phyloP scores from a whole-genome alignment of 2,329 filamentous ascomycete species.

The Aspergillus ochraceoroseus region DNA sequence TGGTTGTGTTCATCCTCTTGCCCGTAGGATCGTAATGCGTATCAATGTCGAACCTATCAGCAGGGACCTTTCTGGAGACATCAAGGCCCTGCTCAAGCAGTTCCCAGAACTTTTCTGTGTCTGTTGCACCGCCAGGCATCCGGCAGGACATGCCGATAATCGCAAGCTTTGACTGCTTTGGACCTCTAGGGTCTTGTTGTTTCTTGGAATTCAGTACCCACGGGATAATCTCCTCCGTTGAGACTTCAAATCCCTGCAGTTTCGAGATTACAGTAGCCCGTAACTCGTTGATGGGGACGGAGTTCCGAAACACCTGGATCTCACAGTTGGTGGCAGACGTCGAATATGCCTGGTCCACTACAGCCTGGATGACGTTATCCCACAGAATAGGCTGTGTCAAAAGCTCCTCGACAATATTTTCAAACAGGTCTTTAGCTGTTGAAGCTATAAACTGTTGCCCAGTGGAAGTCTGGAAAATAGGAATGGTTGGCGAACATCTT shows the following conservation, averaged over 20 bases:
- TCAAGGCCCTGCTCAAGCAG: constrained; percentile 64
- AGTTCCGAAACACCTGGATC: constrained; percentile 6
- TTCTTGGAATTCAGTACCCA: constrained; percentile 1
- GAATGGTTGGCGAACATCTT: background rate
- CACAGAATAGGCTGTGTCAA: constrained; percentile 9
- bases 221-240: constrained; percentile 7
- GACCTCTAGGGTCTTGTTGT: background rate
- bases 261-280: constrained; percentile 1
- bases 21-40: constrained; percentile 64
- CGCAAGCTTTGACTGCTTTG: constrained; percentile 41
- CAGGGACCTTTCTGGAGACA: constrained; percentile 60
- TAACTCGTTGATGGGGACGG: constrained; percentile 9
- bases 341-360: constrained; percentile 6
- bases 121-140: constrained; percentile 61
- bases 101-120: constrained; percentile 63
- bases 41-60: constrained; percentile 63
- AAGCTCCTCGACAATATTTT: constrained; percentile 5
- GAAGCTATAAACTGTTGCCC: constrained; percentile 1
- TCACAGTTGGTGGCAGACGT: constrained; percentile 6
- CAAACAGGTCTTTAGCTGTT: constrained; percentile 6
- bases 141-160: constrained; percentile 74
- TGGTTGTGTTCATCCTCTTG: constrained; percentile 65
- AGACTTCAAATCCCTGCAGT: background rate
- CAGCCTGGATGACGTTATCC: constrained; percentile 9
- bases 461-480: constrained; percentile 5